Evolutionary conservation across 768 basidiomycete genomes (phyloP), one percentile per base, ranked within the genome.

Genomic region (Cystobasidium tubakii): DNA sequence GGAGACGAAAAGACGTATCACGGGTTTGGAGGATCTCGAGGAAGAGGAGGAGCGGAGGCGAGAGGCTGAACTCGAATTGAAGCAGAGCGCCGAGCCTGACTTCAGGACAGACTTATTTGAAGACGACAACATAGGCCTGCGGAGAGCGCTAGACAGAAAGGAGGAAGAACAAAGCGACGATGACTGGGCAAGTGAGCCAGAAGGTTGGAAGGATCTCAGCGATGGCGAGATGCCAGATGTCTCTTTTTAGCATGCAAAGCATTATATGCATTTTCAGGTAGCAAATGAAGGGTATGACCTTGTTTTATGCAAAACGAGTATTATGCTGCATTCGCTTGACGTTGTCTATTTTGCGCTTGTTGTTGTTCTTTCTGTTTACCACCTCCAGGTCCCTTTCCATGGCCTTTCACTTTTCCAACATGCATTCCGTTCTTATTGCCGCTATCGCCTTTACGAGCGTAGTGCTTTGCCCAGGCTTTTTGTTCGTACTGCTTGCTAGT

Each of bases 401-500:
- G 23, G 4, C 63, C 63, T n/a, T 65, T 65, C 25, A 27, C 63
- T 42, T 46, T 65, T 3, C 63, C 63, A 65, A 39, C 63, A 23
- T 36, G 63, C 31, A 25, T 27, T 9, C 63, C 63, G 23, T 46
- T 46, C 36, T 46, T 46, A 33, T 46, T 65, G 63, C 63, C 63
- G 7, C 34, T 7, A 23, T 46, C 63, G 21, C 31, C 27, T 19
- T 42, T 75, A 0, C 62, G 63, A 33, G 43, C 64, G 55, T 79
- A 79, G 62, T 79, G 78, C 57, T 75, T 62, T 36, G 73, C 74
- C 78, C 78, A 79, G n/a, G 39, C 7, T 1, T 33, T 21, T 46
- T 77, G 77, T 65, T 79, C 78, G 53, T 77, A 66, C 9, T 77
- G 60, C 29, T 77, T 77, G 12, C 25, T 34, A 0, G 78, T 75